Evolutionary conservation across 75 land plant species (phyloP).

Genomic region (Selaginella moellendorffii): DNA sequence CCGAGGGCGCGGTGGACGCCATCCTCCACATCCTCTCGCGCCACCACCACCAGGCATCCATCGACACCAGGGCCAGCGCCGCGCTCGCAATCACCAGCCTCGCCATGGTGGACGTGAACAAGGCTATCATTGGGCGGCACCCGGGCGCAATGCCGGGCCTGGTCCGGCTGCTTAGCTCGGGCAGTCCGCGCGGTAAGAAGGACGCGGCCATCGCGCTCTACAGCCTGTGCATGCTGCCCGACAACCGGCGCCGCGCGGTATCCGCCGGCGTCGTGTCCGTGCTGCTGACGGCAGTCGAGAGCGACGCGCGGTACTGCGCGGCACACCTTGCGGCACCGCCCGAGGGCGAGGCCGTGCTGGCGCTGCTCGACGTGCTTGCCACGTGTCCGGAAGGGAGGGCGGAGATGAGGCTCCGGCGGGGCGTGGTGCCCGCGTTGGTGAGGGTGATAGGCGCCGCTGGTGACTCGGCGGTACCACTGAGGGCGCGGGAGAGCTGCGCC

Average conservation of each 20-base stretch:
- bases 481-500: constrained; percentile 38
- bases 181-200: constrained; percentile 39
- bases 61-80: constrained; percentile 44
- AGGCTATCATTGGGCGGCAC: constrained; percentile 53
- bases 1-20: constrained; percentile 55
- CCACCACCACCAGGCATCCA: constrained; percentile 8
- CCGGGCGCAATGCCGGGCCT: constrained; percentile 40
- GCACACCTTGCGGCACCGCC: constrained; percentile 24
- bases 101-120: constrained; percentile 62
- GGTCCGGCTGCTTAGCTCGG: constrained; percentile 38
- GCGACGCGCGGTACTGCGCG: constrained; percentile 15
- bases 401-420: constrained; percentile 22
- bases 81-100: constrained; percentile 75
- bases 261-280: constrained; percentile 42
- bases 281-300: constrained; percentile 22
- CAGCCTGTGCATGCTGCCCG: constrained; percentile 45
- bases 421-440: constrained; percentile 28
- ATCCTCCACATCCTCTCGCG: constrained; percentile 28
- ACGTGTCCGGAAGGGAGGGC: constrained; percentile 47
- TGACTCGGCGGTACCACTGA: constrained; percentile 25
- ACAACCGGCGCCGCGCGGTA: constrained; percentile 51
- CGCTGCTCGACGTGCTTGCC: constrained; percentile 40
- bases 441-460: constrained; percentile 29
- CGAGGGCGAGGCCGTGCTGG: constrained; percentile 39
- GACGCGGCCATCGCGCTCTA: constrained; percentile 83